Evolutionary conservation across 345 rosid species (phyloP).

Genomic region (Euphorbia pulcherrima): DNA sequence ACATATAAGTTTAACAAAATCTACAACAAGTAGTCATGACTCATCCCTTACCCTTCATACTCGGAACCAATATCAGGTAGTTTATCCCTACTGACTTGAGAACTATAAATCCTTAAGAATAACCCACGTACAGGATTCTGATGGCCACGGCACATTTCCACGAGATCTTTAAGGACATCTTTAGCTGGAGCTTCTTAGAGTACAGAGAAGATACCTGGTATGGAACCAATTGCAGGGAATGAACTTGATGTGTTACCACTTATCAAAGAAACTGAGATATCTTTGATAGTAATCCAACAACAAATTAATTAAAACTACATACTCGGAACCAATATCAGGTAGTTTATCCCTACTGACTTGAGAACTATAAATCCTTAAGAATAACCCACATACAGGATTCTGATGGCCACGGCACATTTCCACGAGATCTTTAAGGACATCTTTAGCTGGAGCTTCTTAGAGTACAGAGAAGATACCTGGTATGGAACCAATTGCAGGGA

Average conservation of each 20-base stretch:
- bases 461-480: slow-evolving; percentile 92
- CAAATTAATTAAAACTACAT: background rate
- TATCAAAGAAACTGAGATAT: too few relatives aligned
- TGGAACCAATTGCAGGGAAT: background rate
- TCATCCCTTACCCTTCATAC: slow-evolving; percentile 84
- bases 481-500: background rate
- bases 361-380: slow-evolving; percentile 94
- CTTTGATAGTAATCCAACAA: too few relatives aligned
- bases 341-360: slow-evolving; percentile 50
- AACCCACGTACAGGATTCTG: slow-evolving; percentile 99
- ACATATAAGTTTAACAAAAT: slow-evolving; percentile 1
- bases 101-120: slow-evolving; percentile 92
- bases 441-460: slow-evolving; percentile 98
- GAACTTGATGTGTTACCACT: background rate
- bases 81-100: slow-evolving; percentile 93
- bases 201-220: slow-evolving; percentile 87
- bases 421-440: slow-evolving; percentile 95
- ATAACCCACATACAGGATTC: slow-evolving; percentile 96
- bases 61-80: slow-evolving; percentile 94
- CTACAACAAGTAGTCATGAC: slow-evolving; percentile 5
- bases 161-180: slow-evolving; percentile 97
- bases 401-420: slow-evolving; percentile 99
- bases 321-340: background rate
- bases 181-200: slow-evolving; percentile 97
- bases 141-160: slow-evolving; percentile 99